Evolutionary conservation across 768 basidiomycete genomes (phyloP), one percentile per base, ranked within the genome.

Genomic region (Clavulina sp.): DNA sequence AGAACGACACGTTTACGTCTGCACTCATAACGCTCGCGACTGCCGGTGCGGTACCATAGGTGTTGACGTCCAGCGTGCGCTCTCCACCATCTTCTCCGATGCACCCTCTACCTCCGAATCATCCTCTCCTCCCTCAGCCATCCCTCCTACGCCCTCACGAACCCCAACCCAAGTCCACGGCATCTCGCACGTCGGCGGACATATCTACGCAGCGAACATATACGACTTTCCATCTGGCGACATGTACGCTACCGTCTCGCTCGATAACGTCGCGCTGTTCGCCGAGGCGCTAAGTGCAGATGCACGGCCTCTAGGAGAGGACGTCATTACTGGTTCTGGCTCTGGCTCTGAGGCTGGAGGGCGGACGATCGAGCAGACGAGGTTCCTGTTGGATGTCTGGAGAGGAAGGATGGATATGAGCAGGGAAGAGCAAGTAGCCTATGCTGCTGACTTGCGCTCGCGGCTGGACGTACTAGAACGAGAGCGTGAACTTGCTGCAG

Each of bases 41-140:
- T 63, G 62, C 47, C 54, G 59, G 4, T 63, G 62, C 36, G 59
- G 58, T 1, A 60, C 60, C 33, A 48, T 60, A 18, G 62, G 62
- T 2, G 57, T 48, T 29, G 54, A 54, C 18, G 53, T 63, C 1
- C 60, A 57, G 34, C 48, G 52, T 4, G 55, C 59, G 4, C 49
- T 63, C 7, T 4, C 24, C n/a, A 43, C 56, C 1, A 18, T 18
- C 21, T 56, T 56, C 24, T 34, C 48, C 1, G 9, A 26, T 18
- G 18, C 50, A 6, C 21, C 33, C 7, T 23, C 48, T 31, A 43
- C 50, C 32, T 24, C 24, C 34, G 7, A 7, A 7, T 7, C 34
- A 19, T 19, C 34, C 9, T 38, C 34, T 38, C 34, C 34, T 7
- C 19, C 34, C 9, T 38, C 34, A 7, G 7, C 34, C 7, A 38